phyloP scores from a whole-genome alignment of 768 basidiomycete species.

The Leccinum incarnatum region DNA sequence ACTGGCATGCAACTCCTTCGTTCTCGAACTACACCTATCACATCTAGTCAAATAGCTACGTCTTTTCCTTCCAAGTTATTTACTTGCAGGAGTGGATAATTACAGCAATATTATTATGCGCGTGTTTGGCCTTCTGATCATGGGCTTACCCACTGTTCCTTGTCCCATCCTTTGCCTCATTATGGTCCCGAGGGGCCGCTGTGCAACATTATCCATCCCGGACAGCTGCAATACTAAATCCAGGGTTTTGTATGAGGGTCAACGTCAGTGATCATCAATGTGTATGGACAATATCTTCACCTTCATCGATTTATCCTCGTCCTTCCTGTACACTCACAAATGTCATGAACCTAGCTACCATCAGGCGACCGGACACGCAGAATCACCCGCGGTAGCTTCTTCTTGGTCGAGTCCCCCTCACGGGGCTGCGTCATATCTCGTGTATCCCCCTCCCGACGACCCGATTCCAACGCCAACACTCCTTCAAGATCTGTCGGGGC shows the following conservation, averaged over 20 bases:
- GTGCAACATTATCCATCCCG: too few species aligned
- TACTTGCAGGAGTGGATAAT: too few species aligned
- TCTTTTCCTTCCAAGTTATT: too few species aligned
- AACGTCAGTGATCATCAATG: background rate
- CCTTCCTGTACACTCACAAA: background rate
- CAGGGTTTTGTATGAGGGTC: too few species aligned
- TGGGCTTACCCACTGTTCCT: too few species aligned
- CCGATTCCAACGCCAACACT: background rate
- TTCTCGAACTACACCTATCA: too few species aligned
- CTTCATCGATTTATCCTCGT: background rate
- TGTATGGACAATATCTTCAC: background rate
- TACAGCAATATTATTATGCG: background rate
- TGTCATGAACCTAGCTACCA: background rate
- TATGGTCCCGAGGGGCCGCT: too few species aligned
- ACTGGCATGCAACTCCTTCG: too few species aligned
- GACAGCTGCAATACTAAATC: too few species aligned
- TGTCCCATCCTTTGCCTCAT: too few species aligned
- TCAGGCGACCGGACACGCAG: conserved; percentile 46
- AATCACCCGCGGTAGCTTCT: conserved; percentile 57
- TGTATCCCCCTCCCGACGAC: background rate
- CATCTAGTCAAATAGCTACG: too few species aligned
- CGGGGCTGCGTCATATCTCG: background rate
- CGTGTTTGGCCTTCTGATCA: too few species aligned
- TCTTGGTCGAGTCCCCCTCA: conserved; percentile 32
- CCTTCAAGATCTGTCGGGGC: background rate